These are phyloP conservation scores for Breviolum minutum DNA, from an alignment of 73 alveolate species.

Conservation along the genomic window DNA sequence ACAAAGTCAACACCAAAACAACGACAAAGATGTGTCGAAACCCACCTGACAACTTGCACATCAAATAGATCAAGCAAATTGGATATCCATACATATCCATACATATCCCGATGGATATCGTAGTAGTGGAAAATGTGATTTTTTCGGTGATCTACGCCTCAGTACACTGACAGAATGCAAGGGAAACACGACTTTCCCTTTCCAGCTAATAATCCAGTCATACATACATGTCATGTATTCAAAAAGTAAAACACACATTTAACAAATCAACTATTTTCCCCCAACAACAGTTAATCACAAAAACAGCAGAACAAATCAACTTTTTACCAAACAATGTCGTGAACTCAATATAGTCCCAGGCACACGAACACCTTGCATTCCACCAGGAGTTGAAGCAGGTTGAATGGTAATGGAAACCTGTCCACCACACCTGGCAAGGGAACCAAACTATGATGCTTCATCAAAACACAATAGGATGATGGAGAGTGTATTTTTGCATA, in stretches of 20 bases:
- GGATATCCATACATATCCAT: not conserved
- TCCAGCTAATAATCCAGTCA: no score
- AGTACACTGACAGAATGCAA: no score
- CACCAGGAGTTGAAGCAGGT: constrained; percentile 57
- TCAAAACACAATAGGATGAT: no score
- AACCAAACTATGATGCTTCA: no score
- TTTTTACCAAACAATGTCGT: not conserved
- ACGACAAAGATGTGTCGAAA: not conserved
- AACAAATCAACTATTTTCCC: not conserved
- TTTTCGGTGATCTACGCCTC: no score
- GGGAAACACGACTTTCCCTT: no score
- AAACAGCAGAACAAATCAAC: not conserved
- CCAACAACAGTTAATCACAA: not conserved
- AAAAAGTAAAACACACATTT: no score
- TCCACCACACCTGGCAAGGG: constrained; percentile 47
- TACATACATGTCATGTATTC: not conserved
- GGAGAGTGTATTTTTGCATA: no score
- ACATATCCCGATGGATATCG: not conserved
- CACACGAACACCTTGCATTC: constrained; percentile 65
- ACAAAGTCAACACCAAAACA: not conserved
- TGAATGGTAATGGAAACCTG: constrained; percentile 82
- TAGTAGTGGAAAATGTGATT: no score
- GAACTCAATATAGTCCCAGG: not conserved
- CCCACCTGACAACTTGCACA: not conserved
- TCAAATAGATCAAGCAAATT: not conserved